phyloP scores from a whole-genome alignment of 225 moss, liverwort and hornwort genomes.

The Marchantia polymorpha region DNA sequence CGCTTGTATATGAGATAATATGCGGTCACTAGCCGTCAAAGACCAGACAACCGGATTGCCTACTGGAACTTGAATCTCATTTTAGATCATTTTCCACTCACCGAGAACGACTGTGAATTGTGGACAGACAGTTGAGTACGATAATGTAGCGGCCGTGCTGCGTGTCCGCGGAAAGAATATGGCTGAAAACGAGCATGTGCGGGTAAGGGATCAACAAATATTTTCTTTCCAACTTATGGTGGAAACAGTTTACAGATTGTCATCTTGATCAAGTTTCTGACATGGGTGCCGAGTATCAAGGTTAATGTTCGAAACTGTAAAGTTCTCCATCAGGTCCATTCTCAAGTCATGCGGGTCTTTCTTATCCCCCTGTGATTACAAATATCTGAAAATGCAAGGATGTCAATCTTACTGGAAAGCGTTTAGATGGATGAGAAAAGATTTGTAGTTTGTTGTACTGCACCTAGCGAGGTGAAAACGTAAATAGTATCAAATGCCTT shows the following conservation, averaged over 20 bases:
- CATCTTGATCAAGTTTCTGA: not conserved
- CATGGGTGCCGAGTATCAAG: not conserved
- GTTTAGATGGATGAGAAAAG: not conserved
- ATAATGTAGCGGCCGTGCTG: conserved; percentile 83
- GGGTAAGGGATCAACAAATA: conserved; percentile 25
- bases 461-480: not conserved
- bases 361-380: not conserved
- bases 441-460: not conserved
- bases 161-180: conserved; percentile 90
- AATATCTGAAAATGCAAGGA: too few species aligned
- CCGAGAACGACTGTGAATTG: not conserved
- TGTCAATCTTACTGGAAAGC: too few species aligned
- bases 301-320: not conserved
- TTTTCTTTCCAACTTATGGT: not conserved
- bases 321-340: not conserved
- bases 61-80: not conserved
- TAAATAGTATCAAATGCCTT: too few species aligned
- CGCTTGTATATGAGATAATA: not conserved
- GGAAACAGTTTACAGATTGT: not conserved
- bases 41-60: not conserved
- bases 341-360: not conserved
- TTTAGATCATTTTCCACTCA: not conserved
- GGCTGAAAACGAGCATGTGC: conserved; percentile 74
- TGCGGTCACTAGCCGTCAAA: not conserved
- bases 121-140: conserved; percentile 70